phyloP scores from a whole-genome alignment of 495 filamentous ascomycete genomes.

The Parachaetomium inaequale region DNA sequence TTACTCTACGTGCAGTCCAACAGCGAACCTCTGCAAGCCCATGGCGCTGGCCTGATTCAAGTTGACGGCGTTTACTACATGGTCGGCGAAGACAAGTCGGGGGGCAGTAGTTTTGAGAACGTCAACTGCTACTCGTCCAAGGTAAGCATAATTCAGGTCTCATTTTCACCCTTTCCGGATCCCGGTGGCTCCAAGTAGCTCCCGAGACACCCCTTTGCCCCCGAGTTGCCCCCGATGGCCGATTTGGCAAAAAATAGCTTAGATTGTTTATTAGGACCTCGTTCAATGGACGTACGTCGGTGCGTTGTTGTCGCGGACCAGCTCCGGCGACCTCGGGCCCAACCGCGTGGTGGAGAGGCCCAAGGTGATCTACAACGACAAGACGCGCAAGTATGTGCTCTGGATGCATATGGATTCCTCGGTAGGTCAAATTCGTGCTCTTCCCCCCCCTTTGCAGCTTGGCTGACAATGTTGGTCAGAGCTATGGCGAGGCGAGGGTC shows the following conservation, averaged over 20 bases:
- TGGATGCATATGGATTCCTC: conserved; percentile 65
- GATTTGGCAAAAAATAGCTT: too few species aligned
- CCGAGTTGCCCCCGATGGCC: too few species aligned
- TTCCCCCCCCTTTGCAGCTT: too few species aligned
- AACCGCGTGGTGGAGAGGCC: conserved; percentile 62
- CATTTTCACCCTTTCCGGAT: too few species aligned
- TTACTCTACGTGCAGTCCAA: conserved; percentile 34
- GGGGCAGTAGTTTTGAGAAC: conserved; percentile 55
- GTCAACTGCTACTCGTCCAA: conserved; percentile 56
- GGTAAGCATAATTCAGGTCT: too few species aligned
- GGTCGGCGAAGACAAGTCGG: conserved; percentile 63
- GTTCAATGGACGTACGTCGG: conserved; percentile 60
- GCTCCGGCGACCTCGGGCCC: conserved; percentile 57
- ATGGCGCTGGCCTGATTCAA: conserved; percentile 53
- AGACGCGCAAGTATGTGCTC: conserved; percentile 51
- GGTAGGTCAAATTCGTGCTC: too few species aligned
- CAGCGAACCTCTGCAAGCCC: conserved; percentile 60
- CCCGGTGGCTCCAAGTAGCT: too few species aligned
- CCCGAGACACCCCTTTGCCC: too few species aligned
- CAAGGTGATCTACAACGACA: conserved; percentile 59
- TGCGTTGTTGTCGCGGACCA: conserved; percentile 49
- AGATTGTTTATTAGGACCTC: too few species aligned
- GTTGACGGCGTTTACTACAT: conserved; percentile 57
- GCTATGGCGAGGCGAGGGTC: conserved; percentile 61
- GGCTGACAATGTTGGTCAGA: too few species aligned